Base-by-base conservation (phyloP, 2,329 filamentous ascomycete genomes). In the Colletotrichum melonis region DNA sequence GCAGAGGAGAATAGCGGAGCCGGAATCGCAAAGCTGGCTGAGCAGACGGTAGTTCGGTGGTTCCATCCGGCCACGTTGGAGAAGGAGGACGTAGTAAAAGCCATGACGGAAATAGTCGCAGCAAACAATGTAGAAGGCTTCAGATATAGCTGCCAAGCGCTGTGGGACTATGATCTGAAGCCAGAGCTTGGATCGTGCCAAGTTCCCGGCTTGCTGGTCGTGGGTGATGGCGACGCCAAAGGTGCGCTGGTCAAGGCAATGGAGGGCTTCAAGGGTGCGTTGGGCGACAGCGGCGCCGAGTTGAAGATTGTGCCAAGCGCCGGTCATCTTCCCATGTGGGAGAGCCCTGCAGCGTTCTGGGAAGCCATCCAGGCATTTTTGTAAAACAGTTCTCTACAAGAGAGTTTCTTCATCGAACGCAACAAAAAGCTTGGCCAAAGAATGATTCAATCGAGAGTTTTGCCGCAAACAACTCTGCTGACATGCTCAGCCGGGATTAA, bases 271-370 rank as follows among this genome's bases (percentile, higher is more conserved):
- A 90, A 87, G 67, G 86, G 82, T 0, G 80, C 84, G 22, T 80
- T 94, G 55, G 92, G 92, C 0, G 81, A 84, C 11, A 80, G 81
- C 0, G 89, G 88, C 0, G 88, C 88, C 0, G 87, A 90, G 72
- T 87, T 95, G 76, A 90, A 88, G 79, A 82, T 93, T 70, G 89
- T 97, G 11, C 89, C 93, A 0, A 84, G 88, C 9, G 91, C 94
- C 0, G 95, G 95, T 0, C 95, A 97, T 84, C 82, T 97, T 78
- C 95, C 95, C 0, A 97, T 97, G 94, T 91, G 91, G 60, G 95
- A 97, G 83, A 89, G 90, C 76, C 92, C 93, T 0, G 83, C 86
- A 69, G 90, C 87, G 4, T 95, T 95, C 80, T 92, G 92, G 79
- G 84, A 88, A 32, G 89, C 90, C 58, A 85, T 96, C 2, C 83